phyloP scores from a whole-genome alignment of 164 flowering plant species.

The Warburgia ugandensis region DNA sequence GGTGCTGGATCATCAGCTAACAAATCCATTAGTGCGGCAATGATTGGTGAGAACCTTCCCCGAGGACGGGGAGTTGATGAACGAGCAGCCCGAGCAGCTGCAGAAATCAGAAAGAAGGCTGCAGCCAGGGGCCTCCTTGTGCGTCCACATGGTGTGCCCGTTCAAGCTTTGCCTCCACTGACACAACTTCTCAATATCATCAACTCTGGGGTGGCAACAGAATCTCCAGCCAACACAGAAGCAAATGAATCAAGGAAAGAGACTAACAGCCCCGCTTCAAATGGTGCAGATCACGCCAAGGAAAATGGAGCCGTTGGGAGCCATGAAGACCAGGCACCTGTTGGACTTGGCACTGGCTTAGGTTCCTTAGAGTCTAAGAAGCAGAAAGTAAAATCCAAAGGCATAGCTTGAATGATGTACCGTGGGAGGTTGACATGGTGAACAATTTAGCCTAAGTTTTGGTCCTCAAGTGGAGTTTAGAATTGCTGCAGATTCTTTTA shows the following conservation, averaged over 20 bases:
- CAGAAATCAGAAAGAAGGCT: conserved; percentile 82
- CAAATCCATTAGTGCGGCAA: conserved; percentile 49
- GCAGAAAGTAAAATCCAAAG: conserved; percentile 57
- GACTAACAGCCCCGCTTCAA: conserved; percentile 21
- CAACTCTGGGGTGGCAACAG: conserved; percentile 51
- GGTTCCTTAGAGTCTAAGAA: conserved; percentile 57
- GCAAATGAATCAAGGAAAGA: conserved; percentile 27
- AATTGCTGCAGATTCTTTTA: too few relatives aligned
- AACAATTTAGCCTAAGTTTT: background rate
- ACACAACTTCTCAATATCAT: conserved; percentile 62
- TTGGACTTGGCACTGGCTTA: conserved; percentile 70
- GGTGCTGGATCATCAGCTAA: conserved; percentile 27
- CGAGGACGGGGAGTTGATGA: conserved; percentile 89
- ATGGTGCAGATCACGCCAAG: conserved; percentile 17
- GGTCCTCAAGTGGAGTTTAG: background rate
- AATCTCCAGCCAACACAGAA: conserved; percentile 18
- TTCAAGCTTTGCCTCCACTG: conserved; percentile 56
- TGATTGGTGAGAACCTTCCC: conserved; percentile 50
- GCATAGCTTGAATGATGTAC: conserved; percentile 26
- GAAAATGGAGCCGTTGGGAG: conserved; percentile 21
- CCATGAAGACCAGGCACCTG: conserved; percentile 47
- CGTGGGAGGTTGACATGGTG: too few relatives aligned
- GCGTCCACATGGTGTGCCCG: conserved; percentile 69
- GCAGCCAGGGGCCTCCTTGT: conserved; percentile 69
- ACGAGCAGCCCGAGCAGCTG: conserved; percentile 84